These are phyloP conservation scores for Mycothermus thermophilus DNA, from an alignment of 495 filamentous ascomycete genomes.

Conservation along the genomic window DNA sequence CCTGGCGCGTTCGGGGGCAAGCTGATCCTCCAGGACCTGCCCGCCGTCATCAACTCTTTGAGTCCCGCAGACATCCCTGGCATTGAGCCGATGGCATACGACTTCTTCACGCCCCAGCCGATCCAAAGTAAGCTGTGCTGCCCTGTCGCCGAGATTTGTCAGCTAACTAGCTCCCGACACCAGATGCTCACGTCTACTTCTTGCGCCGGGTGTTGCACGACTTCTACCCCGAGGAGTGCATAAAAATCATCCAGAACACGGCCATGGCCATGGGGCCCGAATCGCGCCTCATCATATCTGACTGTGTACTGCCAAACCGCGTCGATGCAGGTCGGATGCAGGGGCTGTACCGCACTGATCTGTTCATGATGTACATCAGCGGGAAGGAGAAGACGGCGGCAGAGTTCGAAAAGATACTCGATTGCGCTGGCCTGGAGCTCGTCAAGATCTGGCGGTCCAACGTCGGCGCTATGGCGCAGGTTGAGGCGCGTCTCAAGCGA, in stretches of 20 bases:
- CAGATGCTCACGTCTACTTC: slow-evolving; percentile 38
- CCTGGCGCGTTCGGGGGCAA: slow-evolving; percentile 8
- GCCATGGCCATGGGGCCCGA: slow-evolving; percentile 22
- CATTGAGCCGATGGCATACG: slow-evolving; percentile 11
- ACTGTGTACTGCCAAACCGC: slow-evolving; percentile 17
- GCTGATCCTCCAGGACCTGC: slow-evolving; percentile 14
- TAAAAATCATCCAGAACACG: slow-evolving; percentile 31
- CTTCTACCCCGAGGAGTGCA: slow-evolving; percentile 25
- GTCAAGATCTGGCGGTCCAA: slow-evolving; percentile 17
- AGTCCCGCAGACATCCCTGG: slow-evolving; percentile 4
- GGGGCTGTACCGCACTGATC: slow-evolving; percentile 15
- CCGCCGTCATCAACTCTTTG: slow-evolving; percentile 10
- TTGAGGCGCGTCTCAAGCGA: slow-evolving; percentile 12
- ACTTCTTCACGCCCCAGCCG: slow-evolving; percentile 9
- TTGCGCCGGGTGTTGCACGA: slow-evolving; percentile 42
- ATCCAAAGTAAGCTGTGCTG: slow-evolving; percentile 10
- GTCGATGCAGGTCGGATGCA: slow-evolving; percentile 8
- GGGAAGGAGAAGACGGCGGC: slow-evolving; percentile 20
- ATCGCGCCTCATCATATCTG: slow-evolving; percentile 17
- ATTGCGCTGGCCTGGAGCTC: slow-evolving; percentile 15
- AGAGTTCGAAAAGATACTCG: slow-evolving; percentile 17
- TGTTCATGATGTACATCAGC: slow-evolving; percentile 17
- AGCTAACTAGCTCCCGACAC: not conserved
- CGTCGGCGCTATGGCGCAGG: slow-evolving; percentile 7
- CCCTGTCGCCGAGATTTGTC: not conserved